phyloP scores from a whole-genome alignment of 1,284 basidiomycete genomes.

The Cutaneotrichosporon mucoides region DNA sequence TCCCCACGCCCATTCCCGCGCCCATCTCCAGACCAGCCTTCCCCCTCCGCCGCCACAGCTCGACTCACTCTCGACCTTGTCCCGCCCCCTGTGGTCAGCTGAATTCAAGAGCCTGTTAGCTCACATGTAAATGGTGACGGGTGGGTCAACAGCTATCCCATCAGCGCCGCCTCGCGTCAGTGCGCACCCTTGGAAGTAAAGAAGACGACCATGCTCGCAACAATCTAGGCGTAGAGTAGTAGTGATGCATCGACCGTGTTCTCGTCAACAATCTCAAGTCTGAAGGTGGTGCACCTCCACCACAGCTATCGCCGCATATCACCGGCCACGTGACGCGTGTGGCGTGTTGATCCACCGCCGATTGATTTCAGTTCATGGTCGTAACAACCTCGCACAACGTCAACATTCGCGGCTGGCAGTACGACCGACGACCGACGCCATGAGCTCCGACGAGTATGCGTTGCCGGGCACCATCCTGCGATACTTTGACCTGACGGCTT shows the following conservation, averaged over 20 bases:
- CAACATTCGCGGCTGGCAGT: neutral
- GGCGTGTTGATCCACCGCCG: neutral
- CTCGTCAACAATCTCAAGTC: too few relatives aligned
- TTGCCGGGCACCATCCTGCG: conserved; percentile 32
- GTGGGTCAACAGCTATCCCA: conserved; percentile 55
- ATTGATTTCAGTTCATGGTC: neutral
- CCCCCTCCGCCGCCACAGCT: too few relatives aligned
- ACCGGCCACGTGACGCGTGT: neutral
- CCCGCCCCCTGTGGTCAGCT: conserved; percentile 61
- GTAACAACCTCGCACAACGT: neutral
- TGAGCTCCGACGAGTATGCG: conserved; percentile 27
- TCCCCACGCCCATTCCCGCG: too few relatives aligned
- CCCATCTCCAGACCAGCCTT: too few relatives aligned
- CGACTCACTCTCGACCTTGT: conserved; percentile 87
- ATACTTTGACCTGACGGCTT: conserved; percentile 37
- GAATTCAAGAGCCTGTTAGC: conserved; percentile 15
- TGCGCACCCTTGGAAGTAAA: conserved; percentile 54
- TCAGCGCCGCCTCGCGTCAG: neutral
- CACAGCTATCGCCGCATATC: neutral
- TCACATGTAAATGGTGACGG: conserved; percentile 73
- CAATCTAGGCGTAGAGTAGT: too few relatives aligned
- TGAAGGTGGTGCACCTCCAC: conserved; percentile 9
- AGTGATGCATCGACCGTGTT: too few relatives aligned
- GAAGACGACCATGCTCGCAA: conserved; percentile 54
- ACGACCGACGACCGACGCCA: neutral